Evolutionary conservation across 306 rosid species (phyloP), one percentile per base, ranked within the genome.

Genomic region (Lablab purpureus): DNA sequence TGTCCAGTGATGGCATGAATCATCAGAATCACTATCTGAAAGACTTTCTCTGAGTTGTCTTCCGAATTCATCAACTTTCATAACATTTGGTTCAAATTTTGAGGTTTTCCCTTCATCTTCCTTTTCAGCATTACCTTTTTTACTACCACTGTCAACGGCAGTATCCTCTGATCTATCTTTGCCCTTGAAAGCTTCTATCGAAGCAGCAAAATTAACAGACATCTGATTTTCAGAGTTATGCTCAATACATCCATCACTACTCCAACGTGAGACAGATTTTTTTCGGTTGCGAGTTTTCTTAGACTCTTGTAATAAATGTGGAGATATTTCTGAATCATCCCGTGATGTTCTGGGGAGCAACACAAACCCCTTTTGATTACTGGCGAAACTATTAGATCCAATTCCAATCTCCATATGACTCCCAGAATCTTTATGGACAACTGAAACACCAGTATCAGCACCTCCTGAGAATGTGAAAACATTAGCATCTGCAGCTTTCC

Each of bases 21-120:
- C 90, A 64, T 90, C 97, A 73, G 91, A 88, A 62, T 85, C 92
- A 63, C 96, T 91, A 77, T 91, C 96, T 85, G 88, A 73, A 67
- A 85, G 76, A 85, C 89, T 91, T 68, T 91, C 99, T 81, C 83
- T 87, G 13, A 76, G 84, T 80, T 91, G 76, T 79, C 99, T 95
- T 78, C 99, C 99, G 45, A 90, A 95, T 85, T 93, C 87, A 81
- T 95, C 99, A 62, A 91, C 91, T 84, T 90, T 87, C 19, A 80
- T 50, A 34, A 83, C 80, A 84, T 81, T 85, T 45, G 76, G 47
- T 79, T 86, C 87, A 52, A 71, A 15, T 80, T 86, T 85, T 54
- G 75, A 58, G 67, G 84, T 76, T 67, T 82, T 86, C 60, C 76
- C 87, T 45, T 79, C 90, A 65, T 65, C 79, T 77, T 82, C 88